Evolutionary conservation across 441 rosid species (phyloP), one percentile per base, ranked within the genome.

Genomic region (Brassica hybrid): DNA sequence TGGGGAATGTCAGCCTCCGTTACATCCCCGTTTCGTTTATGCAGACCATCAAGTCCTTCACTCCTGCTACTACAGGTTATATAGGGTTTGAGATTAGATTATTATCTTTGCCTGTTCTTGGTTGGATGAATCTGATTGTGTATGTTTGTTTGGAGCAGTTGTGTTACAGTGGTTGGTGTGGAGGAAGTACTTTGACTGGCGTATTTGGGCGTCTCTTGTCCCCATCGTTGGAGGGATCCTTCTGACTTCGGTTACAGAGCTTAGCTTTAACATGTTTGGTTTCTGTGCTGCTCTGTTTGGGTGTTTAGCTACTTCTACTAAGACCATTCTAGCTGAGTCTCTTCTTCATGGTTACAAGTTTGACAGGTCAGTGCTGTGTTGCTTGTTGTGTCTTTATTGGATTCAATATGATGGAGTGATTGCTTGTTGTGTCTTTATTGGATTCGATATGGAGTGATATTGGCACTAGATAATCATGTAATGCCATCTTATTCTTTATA

Each of bases 241-340:
- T 52, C 90, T 96, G 67, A 94, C 99, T 13, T 96, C 98, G 62
- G 66, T 94, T 23, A 96, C 99, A 10, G 98, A 96, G 80, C 96
- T 96, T 74, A 96, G 99, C 83, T 96, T 96, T 79, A 96, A 96
- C 82, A 88, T 91, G 88, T 81, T 94, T 73, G 99, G 99, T 56
- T 96, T 96, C 83, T 94, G 90, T 86, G 99, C 99, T 71, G 99
- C 99, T 18, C 36, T 96, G 76, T 88, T 96, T 86, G 99, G 99
- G 58, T 96, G 99, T 82, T 85, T 96, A 76, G 99, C 99, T 78
- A 96, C 99, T 83, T 96, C 99, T 16, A 94, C 98, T 6, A 96
- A 96, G 88, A 96, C 99, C 16, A 96, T 96, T 80, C 94, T 96
- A n/a, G 99, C 99, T 8, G 99, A 96, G 72, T 96, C 98, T 80